Evolutionary conservation across 148 eudicot genomes (phyloP), one percentile per base, ranked within the genome.

Genomic region (Heliosperma pusillum): DNA sequence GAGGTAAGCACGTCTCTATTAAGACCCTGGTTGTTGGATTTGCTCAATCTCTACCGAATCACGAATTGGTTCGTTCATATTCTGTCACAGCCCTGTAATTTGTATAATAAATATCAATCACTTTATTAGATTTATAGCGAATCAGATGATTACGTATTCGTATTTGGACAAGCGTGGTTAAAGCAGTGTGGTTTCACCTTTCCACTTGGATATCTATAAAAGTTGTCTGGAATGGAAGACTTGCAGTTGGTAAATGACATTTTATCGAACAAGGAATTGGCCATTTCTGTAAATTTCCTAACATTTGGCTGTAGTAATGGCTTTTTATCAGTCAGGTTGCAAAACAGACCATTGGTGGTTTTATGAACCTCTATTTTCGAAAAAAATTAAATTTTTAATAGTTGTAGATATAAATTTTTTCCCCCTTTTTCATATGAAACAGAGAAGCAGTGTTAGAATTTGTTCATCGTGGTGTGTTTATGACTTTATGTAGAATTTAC

Each of bases 1-100:
- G 91, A 88, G 69, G 99, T 96, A 83, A 76, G 87, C 78, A 29
- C 40, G 50, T 66, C 53, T 42, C 55, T 45, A 33, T 20, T 50
- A 50, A 50, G 0, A 15, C 17, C 17, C 2, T 10, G 53, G 55
- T 50, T 50, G 55, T 50, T 4, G 19, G 55, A 50, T 50, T 47
- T 50, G 55, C 17, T 50, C 17, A 50, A 50, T 3, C 55, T 17
- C 55, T 50, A 12, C 17, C 19, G 55, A 50, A 50, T 50, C 16
- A 16, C 55, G 3, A 47, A 50, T 50, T 50, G 19, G 17, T 50
- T 13, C 19, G 19, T 50, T 3, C 55, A 50, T 11, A 50, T 50
- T 50, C 55, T 50, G 55, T 15, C 55, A 11, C 0, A 17, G 55
- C 55, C 1, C 5, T n/a, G 55, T 50, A 50, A 50, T 50, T 50